Evolutionary conservation across 2,329 filamentous ascomycete species (phyloP).

Genomic region (Pseudocercospora fuligena): DNA sequence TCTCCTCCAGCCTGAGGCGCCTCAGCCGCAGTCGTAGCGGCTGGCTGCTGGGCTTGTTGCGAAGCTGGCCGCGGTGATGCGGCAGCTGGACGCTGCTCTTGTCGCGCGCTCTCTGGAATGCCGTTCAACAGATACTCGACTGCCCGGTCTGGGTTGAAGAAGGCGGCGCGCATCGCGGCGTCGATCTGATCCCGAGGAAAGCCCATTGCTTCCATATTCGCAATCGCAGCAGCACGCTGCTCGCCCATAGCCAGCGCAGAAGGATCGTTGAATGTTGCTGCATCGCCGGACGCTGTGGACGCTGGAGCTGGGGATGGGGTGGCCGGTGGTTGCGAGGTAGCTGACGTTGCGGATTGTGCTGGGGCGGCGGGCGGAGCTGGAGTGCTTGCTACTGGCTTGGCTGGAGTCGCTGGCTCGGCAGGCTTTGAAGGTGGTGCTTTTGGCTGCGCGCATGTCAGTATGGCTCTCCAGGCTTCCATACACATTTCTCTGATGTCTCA

Average conservation of each 20-base stretch:
- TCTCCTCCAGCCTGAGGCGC: constrained; percentile 77
- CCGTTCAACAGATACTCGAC: constrained; percentile 94
- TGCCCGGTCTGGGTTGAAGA: constrained; percentile 94
- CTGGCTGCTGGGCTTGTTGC: constrained; percentile 42
- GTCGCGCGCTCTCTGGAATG: constrained; percentile 82
- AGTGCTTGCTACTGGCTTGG: constrained; percentile 44
- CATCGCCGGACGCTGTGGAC: constrained; percentile 45
- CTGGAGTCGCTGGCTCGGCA: constrained; percentile 63
- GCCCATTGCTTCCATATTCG: constrained; percentile 97
- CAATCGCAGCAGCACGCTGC: constrained; percentile 79
- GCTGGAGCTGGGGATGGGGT: constrained; percentile 56
- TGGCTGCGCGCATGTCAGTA: constrained; percentile 57
- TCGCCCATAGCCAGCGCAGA: constrained; percentile 85
- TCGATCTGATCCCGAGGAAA: constrained; percentile 89
- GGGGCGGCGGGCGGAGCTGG: constrained; percentile 51
- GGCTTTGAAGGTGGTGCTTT: constrained; percentile 64
- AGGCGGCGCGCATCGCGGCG: constrained; percentile 92
- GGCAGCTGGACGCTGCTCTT: constrained; percentile 65
- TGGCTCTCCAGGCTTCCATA: neutral
- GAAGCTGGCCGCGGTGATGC: constrained; percentile 41
- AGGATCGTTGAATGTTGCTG: constrained; percentile 66
- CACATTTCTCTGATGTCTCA: constrained; percentile 43
- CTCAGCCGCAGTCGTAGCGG: constrained; percentile 56
- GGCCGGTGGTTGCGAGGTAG: constrained; percentile 56
- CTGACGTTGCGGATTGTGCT: constrained; percentile 63